A percentile compares a stretch with the other conserved stretches of the same genome.
Conservation (phyloP, 192 early-diverging fungal species). For the Coemansia sp. region DNA sequence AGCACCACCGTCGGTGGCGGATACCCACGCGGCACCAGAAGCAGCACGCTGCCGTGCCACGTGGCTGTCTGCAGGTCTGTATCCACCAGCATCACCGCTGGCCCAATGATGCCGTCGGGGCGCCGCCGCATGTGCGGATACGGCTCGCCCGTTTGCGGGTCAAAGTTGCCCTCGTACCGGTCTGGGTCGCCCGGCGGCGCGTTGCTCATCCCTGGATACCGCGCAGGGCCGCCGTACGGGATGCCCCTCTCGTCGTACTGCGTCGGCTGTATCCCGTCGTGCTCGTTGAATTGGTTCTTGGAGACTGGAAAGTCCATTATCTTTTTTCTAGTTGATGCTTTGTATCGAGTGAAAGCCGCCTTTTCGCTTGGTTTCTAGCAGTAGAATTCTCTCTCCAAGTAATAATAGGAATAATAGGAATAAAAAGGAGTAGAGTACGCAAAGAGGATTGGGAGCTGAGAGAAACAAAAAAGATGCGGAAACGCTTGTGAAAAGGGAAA, state of each 20-base stretch:
- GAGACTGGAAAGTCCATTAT: conserved; percentile 48
- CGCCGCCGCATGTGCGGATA: conserved; percentile 39
- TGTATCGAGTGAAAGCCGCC: not conserved
- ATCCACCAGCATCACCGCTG: conserved; percentile 57
- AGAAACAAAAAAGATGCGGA: conserved; percentile 10
- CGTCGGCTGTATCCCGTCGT: conserved; percentile 16
- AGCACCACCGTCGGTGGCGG: conserved; percentile 42
- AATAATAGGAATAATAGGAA: not conserved
- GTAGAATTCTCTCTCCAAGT: not conserved
- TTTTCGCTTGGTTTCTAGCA: not conserved
- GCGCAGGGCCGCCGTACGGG: conserved; percentile 43
- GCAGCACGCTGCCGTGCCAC: conserved; percentile 60
- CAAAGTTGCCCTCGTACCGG: conserved; percentile 55
- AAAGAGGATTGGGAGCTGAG: conserved; percentile 4
- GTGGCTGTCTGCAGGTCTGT: conserved; percentile 53
- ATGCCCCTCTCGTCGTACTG: conserved; percentile 46
- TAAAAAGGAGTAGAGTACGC: not conserved
- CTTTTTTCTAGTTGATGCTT: not conserved
- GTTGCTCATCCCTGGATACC: conserved; percentile 27
- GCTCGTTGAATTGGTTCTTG: conserved; percentile 32
- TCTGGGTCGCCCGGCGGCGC: conserved; percentile 22
- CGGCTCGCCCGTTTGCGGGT: conserved; percentile 45
- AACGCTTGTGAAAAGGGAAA: not conserved
- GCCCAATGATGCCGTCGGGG: conserved; percentile 54
- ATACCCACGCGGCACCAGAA: conserved; percentile 40